These are phyloP conservation scores for Backusella westeae DNA, from an alignment of 192 early-diverging fungal genomes.

Conservation along the genomic window DNA sequence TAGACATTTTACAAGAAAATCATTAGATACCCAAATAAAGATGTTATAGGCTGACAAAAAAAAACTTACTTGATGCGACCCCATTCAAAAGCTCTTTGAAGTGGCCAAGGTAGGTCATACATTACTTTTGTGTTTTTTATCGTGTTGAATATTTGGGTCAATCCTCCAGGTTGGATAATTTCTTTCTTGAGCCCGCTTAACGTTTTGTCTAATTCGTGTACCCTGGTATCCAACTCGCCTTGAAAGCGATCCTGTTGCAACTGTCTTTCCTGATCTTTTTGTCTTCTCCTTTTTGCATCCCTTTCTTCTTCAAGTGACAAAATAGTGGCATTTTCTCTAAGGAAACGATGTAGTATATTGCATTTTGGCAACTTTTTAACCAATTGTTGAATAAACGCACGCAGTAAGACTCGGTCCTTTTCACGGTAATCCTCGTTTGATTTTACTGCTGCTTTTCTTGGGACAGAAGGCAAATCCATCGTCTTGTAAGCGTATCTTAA, in stretches of 20 bases:
- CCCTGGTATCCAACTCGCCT: slow-evolving; percentile 38
- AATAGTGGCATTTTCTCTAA: slow-evolving; percentile 30
- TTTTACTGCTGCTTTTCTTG: slow-evolving; percentile 24
- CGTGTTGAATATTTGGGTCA: slow-evolving; percentile 12
- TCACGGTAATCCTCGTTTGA: slow-evolving; percentile 26
- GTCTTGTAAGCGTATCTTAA: slow-evolving; percentile 40
- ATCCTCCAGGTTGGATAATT: slow-evolving; percentile 39
- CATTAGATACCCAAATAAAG: not conserved
- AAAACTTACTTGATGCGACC: slow-evolving; percentile 44
- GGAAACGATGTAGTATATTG: slow-evolving; percentile 27
- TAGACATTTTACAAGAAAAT: slow-evolving; percentile 10
- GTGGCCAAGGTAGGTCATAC: slow-evolving; percentile 37
- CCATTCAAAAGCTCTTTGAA: slow-evolving; percentile 50
- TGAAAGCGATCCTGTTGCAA: slow-evolving; percentile 42
- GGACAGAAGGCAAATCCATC: slow-evolving; percentile 37
- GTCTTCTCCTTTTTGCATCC: slow-evolving; percentile 33
- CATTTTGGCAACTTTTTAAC: slow-evolving; percentile 30
- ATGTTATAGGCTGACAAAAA: not conserved
- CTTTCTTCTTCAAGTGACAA: slow-evolving; percentile 33
- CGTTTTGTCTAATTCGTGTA: slow-evolving; percentile 40
- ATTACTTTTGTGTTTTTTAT: slow-evolving; percentile 33
- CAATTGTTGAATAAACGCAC: slow-evolving; percentile 33
- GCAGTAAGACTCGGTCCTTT: slow-evolving; percentile 45
- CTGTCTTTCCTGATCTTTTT: slow-evolving; percentile 36
- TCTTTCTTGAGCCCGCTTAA: slow-evolving; percentile 43